Evolutionary conservation across 441 rosid species (phyloP).

Genomic region (Pelargonium myrrhifolium): DNA sequence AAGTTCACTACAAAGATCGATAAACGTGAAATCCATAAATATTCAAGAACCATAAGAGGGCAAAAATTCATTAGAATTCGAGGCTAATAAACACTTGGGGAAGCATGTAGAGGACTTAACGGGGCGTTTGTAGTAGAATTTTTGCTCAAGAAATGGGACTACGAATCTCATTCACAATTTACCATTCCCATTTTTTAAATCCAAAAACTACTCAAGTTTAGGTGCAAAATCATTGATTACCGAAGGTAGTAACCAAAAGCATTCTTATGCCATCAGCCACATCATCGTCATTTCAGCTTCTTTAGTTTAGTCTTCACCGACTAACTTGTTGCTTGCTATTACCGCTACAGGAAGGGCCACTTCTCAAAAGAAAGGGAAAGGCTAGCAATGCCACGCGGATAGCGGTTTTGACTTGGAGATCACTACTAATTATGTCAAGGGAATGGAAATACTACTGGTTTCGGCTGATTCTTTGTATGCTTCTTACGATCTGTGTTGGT

Average conservation of each 20-base stretch:
- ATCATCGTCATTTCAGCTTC: background rate
- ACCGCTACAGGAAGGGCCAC: constrained; percentile 69
- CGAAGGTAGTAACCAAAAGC: background rate
- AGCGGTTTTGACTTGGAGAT: constrained; percentile 96
- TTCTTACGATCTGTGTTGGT: constrained; percentile 72
- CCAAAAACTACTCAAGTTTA: no score
- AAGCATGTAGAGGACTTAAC: background rate
- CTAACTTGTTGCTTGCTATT: constrained; percentile 11
- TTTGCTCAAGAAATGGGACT: no score
- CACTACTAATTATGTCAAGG: constrained; percentile 87
- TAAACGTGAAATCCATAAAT: background rate
- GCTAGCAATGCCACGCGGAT: constrained; percentile 68
- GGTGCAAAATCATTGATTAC: background rate
- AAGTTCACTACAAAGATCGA: background rate
- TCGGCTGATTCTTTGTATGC: constrained; percentile 76
- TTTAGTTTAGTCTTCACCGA: background rate
- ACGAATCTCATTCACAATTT: background rate
- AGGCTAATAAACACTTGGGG: background rate
- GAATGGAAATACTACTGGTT: constrained; percentile 99
- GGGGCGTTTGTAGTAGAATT: no score
- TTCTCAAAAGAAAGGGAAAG: constrained; percentile 85
- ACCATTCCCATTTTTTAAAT: no score
- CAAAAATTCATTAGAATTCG: background rate
- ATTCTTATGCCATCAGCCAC: background rate
- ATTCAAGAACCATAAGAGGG: background rate